phyloP scores from a whole-genome alignment of 2,329 filamentous ascomycete species.

The Pseudocercospora fuligena region DNA sequence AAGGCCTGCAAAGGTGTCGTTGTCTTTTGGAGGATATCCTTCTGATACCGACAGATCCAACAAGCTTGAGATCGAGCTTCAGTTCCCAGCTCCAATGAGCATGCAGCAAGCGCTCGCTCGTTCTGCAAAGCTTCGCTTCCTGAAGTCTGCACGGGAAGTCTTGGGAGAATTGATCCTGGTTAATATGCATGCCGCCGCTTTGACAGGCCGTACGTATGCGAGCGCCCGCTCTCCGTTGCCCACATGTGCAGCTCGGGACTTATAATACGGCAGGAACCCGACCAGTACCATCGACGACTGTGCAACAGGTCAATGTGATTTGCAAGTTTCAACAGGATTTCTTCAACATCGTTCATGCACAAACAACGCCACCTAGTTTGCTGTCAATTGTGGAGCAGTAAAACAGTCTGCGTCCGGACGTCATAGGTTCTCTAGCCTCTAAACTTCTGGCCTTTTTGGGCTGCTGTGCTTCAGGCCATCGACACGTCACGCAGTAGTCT shows the following conservation, averaged over 20 bases:
- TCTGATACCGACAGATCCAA: neutral
- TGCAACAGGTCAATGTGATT: constrained; percentile 16
- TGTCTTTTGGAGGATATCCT: neutral
- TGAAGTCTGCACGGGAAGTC: constrained; percentile 10
- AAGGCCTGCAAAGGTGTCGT: neutral
- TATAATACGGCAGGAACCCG: constrained; percentile 35
- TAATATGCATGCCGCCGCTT: constrained; percentile 10
- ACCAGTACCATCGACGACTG: constrained; percentile 14
- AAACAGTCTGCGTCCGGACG: constrained; percentile 24
- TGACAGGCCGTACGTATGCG: constrained; percentile 13
- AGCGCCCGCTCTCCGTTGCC: constrained; percentile 16
- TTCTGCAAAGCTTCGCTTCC: neutral
- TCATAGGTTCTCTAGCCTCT: constrained; percentile 24
- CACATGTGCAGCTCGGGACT: constrained; percentile 25
- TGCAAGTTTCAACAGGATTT: constrained; percentile 10
- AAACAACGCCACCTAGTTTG: constrained; percentile 25
- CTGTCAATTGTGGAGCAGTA: constrained; percentile 19
- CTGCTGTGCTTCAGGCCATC: constrained; percentile 21
- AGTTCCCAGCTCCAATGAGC: neutral
- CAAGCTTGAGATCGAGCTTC: neutral
- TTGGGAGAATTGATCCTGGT: constrained; percentile 7
- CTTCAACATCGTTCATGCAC: constrained; percentile 13
- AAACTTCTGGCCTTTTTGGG: constrained; percentile 16
- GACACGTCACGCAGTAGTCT: constrained; percentile 28
- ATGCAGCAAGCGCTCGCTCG: constrained; percentile 3